Evolutionary conservation across 228 moss, liverwort and hornwort genomes (phyloP), one percentile per base, ranked within the genome.

Genomic region (Sphagnum fallax): DNA sequence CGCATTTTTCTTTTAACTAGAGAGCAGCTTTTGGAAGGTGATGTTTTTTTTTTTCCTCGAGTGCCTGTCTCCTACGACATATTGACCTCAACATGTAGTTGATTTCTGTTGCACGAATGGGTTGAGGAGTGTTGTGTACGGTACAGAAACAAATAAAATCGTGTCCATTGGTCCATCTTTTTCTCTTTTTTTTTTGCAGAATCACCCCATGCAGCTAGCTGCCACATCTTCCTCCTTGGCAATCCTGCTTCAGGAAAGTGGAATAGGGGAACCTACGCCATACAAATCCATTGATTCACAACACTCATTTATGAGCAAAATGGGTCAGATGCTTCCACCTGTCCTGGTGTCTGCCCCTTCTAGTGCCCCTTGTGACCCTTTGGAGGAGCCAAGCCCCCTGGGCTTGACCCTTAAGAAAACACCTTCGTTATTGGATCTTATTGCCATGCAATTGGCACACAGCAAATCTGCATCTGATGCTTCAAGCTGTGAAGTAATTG

Each of bases 351-450:
- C 79, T 58, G 70, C 70, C 49, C 50, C 80, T 4, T 73, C 71
- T 32, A 32, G 32, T 32, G 32, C 32, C 32, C 32, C 32, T 32
- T 32, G 32, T 60, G 87, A 90, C 63, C 90, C 89, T 4, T 75
- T 97, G 65, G 93, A 93, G 65, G 97, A 98, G 73, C 88, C 90
- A 64, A 91, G 93, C 69, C 97, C 90, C 51, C 76, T 98, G 68
- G 97, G 93, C 6, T 74, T 98, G 77, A 93, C 88, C 63, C 75
- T 98, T 71, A 83, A 74, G 75, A 98, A 98, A 81, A 93, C 97
- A 48, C 91, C 93, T n/a, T 98, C 97, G 12, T 88, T 98, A 8
- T 74, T 98, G 76, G 91, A 93, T 74, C 89, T 98, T 47, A 98
- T 98, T 64, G 77, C 91, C 6, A 73, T 89, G 65, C 88, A 91